Percentiles rank a stretch among this genome's conserved stretches.
These are phyloP conservation scores for Cordyceps fumosorosea DNA, from an alignment of 2,329 filamentous ascomycete genomes.

Conservation along the genomic window DNA sequence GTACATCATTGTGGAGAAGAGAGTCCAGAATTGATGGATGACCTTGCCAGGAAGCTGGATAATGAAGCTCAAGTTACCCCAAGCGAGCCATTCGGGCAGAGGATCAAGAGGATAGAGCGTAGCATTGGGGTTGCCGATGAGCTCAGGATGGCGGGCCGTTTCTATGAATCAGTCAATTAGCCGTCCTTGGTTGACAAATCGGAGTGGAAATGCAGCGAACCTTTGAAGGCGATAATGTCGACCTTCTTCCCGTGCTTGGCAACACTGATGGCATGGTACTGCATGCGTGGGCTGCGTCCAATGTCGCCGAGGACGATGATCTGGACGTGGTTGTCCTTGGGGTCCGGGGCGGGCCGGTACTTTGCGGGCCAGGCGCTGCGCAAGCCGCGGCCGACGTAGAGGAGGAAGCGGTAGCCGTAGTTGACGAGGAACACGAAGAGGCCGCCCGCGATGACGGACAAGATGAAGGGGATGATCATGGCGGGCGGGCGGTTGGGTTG, in stretches of 20 bases:
- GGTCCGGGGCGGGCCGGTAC: slow-evolving; percentile 28
- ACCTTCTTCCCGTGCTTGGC: slow-evolving; percentile 75
- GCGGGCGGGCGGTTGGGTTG: not conserved
- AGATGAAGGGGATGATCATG: slow-evolving; percentile 23
- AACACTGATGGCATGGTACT: slow-evolving; percentile 93
- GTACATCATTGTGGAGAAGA: slow-evolving; percentile 70
- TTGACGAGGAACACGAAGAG: slow-evolving; percentile 26
- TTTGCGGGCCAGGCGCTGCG: slow-evolving; percentile 26
- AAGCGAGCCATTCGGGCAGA: slow-evolving; percentile 60
- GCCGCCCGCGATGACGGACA: slow-evolving; percentile 29
- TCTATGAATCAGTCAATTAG: slow-evolving; percentile 40
- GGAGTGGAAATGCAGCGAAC: slow-evolving; percentile 36
- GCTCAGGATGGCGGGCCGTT: slow-evolving; percentile 72
- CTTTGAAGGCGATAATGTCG: slow-evolving; percentile 81
- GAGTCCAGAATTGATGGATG: slow-evolving; percentile 67
- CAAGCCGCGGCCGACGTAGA: slow-evolving; percentile 21
- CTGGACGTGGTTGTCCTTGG: slow-evolving; percentile 51
- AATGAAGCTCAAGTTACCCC: slow-evolving; percentile 67
- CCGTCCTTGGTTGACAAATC: not conserved
- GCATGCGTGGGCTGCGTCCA: slow-evolving; percentile 93
- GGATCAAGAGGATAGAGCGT: slow-evolving; percentile 62
- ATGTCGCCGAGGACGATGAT: slow-evolving; percentile 92
- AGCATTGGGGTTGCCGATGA: slow-evolving; percentile 63
- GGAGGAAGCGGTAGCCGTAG: slow-evolving; percentile 18
- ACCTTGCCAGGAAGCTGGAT: slow-evolving; percentile 78